Conservation (phyloP, 352 stramenopile genomes). For the Phytophthora boehmeriae region DNA sequence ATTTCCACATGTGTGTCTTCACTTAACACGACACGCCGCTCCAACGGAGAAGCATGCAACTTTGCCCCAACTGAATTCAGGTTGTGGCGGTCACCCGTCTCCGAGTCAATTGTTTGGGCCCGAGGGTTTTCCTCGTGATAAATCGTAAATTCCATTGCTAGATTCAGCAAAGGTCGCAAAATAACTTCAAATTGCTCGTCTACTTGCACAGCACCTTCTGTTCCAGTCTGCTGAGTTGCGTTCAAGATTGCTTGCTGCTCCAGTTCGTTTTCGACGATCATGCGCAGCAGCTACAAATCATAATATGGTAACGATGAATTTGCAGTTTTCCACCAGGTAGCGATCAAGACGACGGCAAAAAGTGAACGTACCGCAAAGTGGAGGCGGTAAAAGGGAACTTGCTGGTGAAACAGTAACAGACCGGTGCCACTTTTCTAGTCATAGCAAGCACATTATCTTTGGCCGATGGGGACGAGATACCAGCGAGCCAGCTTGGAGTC, state of each 20-base stretch:
- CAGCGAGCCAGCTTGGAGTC: conserved; percentile 19
- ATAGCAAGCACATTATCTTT: conserved; percentile 16
- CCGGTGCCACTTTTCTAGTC: conserved; percentile 51
- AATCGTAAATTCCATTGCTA: conserved; percentile 63
- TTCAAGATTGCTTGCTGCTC: conserved; percentile 24
- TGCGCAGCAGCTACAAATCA: conserved; percentile 53
- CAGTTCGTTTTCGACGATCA: conserved; percentile 76
- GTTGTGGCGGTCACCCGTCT: conserved; percentile 8
- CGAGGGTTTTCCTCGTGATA: conserved; percentile 56
- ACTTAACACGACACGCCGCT: conserved; percentile 48
- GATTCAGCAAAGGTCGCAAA: conserved; percentile 50
- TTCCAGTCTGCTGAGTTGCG: not conserved
- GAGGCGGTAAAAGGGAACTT: conserved; percentile 90
- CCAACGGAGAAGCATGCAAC: conserved; percentile 28
- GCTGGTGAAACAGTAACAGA: conserved; percentile 87
- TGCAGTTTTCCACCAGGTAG: not conserved
- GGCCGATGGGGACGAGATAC: conserved; percentile 15
- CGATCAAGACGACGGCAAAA: too few relatives aligned
- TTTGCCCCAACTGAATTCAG: conserved; percentile 49
- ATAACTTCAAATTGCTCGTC: conserved; percentile 63
- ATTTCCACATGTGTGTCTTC: conserved; percentile 41
- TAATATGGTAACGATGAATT: not conserved
- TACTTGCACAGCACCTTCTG: conserved; percentile 11
- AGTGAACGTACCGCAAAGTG: conserved; percentile 66
- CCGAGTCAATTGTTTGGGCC: conserved; percentile 14